These are phyloP conservation scores for Eucalyptus decipiens DNA, from an alignment of 345 rosid genomes.

Conservation along the genomic window DNA sequence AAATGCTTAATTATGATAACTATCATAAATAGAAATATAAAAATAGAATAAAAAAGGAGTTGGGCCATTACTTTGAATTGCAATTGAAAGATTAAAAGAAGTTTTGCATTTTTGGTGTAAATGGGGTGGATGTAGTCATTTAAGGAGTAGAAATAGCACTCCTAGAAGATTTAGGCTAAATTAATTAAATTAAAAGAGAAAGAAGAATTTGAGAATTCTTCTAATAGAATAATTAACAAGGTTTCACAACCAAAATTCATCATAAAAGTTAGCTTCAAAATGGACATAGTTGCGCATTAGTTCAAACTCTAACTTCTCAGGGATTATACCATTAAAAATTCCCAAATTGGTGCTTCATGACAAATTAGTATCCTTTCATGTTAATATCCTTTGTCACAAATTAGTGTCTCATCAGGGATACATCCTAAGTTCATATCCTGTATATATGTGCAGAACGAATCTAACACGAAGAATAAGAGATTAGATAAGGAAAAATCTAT, in stretches of 20 bases:
- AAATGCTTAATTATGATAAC: too few relatives aligned
- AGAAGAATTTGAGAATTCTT: neutral
- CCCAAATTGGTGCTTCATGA: fast-evolving
- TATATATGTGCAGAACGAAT: neutral
- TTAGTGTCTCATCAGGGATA: fast-evolving
- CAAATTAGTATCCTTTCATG: fast-evolving
- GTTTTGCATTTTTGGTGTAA: too few relatives aligned
- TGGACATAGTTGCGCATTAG: neutral
- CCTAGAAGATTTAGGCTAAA: neutral
- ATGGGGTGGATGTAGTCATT: too few relatives aligned
- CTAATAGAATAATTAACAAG: fast-evolving
- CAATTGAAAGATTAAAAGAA: too few relatives aligned
- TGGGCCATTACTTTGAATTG: too few relatives aligned
- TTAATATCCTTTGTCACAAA: fast-evolving
- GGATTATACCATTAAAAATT: neutral
- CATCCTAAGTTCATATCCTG: fast-evolving
- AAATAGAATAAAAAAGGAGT: too few relatives aligned
- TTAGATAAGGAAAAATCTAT: neutral
- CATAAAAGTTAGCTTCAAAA: neutral
- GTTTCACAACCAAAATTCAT: neutral
- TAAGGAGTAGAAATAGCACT: too few relatives aligned
- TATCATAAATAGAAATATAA: too few relatives aligned
- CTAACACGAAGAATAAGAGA: fast-evolving
- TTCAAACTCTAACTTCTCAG: too few relatives aligned
- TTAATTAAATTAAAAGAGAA: too few relatives aligned